Evolutionary conservation across 2,329 filamentous ascomycete genomes (phyloP), one percentile per base, ranked within the genome.

Genomic region (Fusarium euwallaceae): DNA sequence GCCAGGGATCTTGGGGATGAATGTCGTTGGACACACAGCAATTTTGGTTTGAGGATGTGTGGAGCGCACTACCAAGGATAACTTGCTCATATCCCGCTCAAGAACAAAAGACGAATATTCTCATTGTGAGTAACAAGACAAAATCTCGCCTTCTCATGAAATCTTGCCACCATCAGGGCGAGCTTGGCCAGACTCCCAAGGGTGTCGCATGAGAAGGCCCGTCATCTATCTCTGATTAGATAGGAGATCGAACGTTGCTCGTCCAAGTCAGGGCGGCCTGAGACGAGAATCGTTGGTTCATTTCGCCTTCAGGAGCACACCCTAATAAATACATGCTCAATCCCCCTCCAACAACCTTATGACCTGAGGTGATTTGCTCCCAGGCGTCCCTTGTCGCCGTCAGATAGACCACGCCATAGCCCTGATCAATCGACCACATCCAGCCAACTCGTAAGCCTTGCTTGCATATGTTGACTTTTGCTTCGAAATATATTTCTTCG

Each of bases 301-400:
- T 61, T 63, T 37, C 27, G 53, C 64, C 68, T 71, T 55, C 73
- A 66, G 53, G 39, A 66, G 64, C 58, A 64, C 58, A 58, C 67
- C 60, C 73, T 64, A 51, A 74, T 74, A 69, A 76, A 75, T 78
- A 78, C 61, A 68, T 78, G 76, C 76, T 78, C 76, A 77, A 78
- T 78, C 61, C 66, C 76, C 71, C 76, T 78, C 76, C 72, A 71
- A 75, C 67, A 66, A 72, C 66, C 76, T 76, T 69, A 71, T 74
- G 76, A 72, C 64, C 67, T 77, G 69, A 75, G 76, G 76, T 75
- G 75, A 77, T 77, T 74, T 76, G 68, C 66, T 67, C 66, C 69
- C 62, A 73, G 45, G 58, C 61, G 39, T 67, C 72, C 70, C 73
- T 67, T 60, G 69, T 70, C 74, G 66, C 72, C 70, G 69, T 70